phyloP scores from a whole-genome alignment of 2,329 filamentous ascomycete species.

The Claviceps spartinae region DNA sequence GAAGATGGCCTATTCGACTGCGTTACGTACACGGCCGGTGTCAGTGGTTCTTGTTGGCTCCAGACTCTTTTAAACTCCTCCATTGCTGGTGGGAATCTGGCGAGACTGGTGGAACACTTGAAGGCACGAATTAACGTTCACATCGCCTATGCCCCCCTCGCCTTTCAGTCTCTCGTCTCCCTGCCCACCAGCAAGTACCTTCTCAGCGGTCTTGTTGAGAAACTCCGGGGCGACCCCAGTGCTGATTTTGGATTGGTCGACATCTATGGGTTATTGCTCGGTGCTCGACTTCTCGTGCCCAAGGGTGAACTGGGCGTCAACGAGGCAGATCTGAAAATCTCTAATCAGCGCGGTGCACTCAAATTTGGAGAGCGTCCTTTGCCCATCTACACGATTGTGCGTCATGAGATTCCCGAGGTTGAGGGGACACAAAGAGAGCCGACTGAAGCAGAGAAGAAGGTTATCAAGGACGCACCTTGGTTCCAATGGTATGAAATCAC shows the following conservation, averaged over 20 bases:
- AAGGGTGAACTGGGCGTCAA: slow-evolving; percentile 65
- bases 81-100: slow-evolving; percentile 53
- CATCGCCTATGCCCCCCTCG: slow-evolving; percentile 81
- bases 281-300: slow-evolving; percentile 68
- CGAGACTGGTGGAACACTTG: slow-evolving; percentile 65
- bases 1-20: slow-evolving; percentile 89
- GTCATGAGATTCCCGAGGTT: slow-evolving; percentile 72
- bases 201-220: slow-evolving; percentile 79
- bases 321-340: slow-evolving; percentile 75
- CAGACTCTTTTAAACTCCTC: slow-evolving; percentile 71
- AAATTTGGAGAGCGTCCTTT: slow-evolving; percentile 70
- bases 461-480: slow-evolving; percentile 59
- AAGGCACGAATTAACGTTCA: slow-evolving; percentile 77
- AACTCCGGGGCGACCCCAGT: slow-evolving; percentile 57
- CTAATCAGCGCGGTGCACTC: slow-evolving; percentile 66
- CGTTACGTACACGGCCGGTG: slow-evolving; percentile 85
- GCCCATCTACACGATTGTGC: slow-evolving; percentile 89
- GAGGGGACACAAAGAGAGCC: slow-evolving; percentile 25
- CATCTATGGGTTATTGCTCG: slow-evolving; percentile 76
- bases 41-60: slow-evolving; percentile 93
- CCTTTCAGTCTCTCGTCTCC: slow-evolving; percentile 67
- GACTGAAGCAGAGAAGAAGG: slow-evolving; percentile 24
- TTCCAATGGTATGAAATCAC: slow-evolving; percentile 98
- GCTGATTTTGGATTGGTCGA: slow-evolving; percentile 86
- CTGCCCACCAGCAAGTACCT: slow-evolving; percentile 90